Base-by-base conservation (phyloP, 176 grass and related monocot genomes). In the Elaeis guineensis region DNA sequence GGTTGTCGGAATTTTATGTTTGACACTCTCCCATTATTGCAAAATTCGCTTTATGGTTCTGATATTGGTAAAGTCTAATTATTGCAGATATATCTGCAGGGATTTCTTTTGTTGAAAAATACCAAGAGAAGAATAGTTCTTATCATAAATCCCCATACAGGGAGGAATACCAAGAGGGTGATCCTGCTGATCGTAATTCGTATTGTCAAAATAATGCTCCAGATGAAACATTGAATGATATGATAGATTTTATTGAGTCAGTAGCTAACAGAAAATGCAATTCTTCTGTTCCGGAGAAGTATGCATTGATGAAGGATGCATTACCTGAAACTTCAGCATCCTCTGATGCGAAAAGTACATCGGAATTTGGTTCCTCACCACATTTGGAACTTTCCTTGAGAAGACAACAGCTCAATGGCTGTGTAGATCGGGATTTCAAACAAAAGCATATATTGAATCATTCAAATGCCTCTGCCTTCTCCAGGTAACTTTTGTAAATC, bases 401-500 rank as follows among this genome's bases (percentile, higher is more conserved):
- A 72, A 75, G 73, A 61, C 62, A 69, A 69, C 72, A 63, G 0
- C 59, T 55, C 25, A 73, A 77, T 70, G 82, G 67, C 61, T 77
- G 51, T 66, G 17, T 71, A 26, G 77, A 73, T 50, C 54, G 70
- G 22, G 75, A 73, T 21, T 55, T 77, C 25, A 89, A 55, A 70
- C 64, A 79, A 70, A 85, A 85, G 35, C 82, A 92, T 76, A 72
- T 81, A 26, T 77, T 89, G 32, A 98, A 85, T 74, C 88, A 98
- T 77, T 98, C 93, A 5, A 77, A 86, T 76, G 86, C 70, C 50
- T 98, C 94, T 72, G 84, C 82, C 52, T 93, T 98, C 69, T 90
- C 80, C 16, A 96, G 86, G 86, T 96, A 81, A 35, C 54, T 15
- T 2, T 19, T 79, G 11, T 61, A 65, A 50, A 58, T 66, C 21